These are phyloP conservation scores for Neofusicoccum sp. DNA, from an alignment of 2,329 filamentous ascomycete genomes.

Conservation along the genomic window DNA sequence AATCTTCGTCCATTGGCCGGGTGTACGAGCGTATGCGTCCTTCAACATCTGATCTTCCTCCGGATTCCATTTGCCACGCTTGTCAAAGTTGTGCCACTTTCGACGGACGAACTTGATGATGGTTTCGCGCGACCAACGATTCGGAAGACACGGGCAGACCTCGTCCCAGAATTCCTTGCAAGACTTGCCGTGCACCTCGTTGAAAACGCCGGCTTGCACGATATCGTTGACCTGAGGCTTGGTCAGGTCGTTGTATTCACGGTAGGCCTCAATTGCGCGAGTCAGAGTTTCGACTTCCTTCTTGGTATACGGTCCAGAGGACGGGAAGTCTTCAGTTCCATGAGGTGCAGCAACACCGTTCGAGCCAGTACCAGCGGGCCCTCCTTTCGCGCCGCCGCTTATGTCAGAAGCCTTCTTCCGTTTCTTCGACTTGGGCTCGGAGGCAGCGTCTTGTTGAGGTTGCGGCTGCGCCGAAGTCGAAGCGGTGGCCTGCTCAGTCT, in stretches of 20 bases:
- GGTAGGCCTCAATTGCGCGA: slow-evolving; percentile 24
- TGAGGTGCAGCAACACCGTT: neutral
- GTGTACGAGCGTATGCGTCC: slow-evolving; percentile 47
- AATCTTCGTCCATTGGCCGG: slow-evolving; percentile 62
- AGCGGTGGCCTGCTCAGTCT: neutral
- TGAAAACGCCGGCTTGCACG: slow-evolving; percentile 21
- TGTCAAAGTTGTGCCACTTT: slow-evolving; percentile 64
- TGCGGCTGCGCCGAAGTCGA: neutral
- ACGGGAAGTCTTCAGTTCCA: slow-evolving; percentile 8
- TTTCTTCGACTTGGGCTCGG: slow-evolving; percentile 3
- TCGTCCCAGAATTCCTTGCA: slow-evolving; percentile 32
- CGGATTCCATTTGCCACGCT: slow-evolving; percentile 57
- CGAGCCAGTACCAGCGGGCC: neutral
- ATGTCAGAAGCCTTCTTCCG: slow-evolving; percentile 3
- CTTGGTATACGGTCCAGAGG: slow-evolving; percentile 21
- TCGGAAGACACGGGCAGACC: slow-evolving; percentile 30
- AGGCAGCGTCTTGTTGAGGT: neutral
- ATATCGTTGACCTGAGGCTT: slow-evolving; percentile 23
- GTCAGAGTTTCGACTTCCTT: slow-evolving; percentile 22
- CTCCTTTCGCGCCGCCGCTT: neutral
- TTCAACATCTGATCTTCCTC: slow-evolving; percentile 59
- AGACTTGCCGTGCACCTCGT: slow-evolving; percentile 14
- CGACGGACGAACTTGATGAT: slow-evolving; percentile 53
- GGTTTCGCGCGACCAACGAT: slow-evolving; percentile 30
- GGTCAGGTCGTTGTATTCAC: slow-evolving; percentile 22